Base-by-base conservation (phyloP, 1,284 basidiomycete species). In the Leccinum pallidistipes region DNA sequence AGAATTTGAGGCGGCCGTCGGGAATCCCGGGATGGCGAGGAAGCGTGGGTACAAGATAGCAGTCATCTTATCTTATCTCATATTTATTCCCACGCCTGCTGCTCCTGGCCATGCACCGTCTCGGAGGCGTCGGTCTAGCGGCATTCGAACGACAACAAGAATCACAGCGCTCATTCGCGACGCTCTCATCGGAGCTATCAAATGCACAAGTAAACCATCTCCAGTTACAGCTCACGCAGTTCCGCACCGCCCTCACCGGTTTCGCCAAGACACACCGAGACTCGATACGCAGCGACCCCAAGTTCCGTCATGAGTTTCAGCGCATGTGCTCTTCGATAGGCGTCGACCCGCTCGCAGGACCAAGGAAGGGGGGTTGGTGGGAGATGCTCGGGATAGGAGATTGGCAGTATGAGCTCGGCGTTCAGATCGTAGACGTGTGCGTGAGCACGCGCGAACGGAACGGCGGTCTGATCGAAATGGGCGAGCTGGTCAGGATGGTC, bases 381-480 rank as follows among this genome's bases (percentile, higher is more conserved):
- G 95, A 95, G 72, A 79, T 94, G 69, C 82, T 98, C 16, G 94
- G 93, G 0, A 75, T 92, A 56, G 88, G 94, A 7, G 38, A 99
- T 74, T 99, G 94, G 94, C 91, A 95, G 70, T 94, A 94, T 74
- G 96, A 97, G 70, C 85, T 99, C 1, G 94, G 94, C 3, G 94
- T 98, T 29, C 97, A 99, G 79, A 91, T 99, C 65, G 95, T 99
- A 55, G 97, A 99, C 73, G 86, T 99, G 16, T 98, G 97, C 70
- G 89, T 98, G 34, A 90, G 87, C 71, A 97, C 94, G 9, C 80
- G 96, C 50, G 88, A 91, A 61, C 79, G 87, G 50, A 98, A 98
- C 67, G 97, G 97, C 0, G 97, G 97, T 0, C 78, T 98, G 57
- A 95, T 99, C 59, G 90, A 91, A 67, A 86, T 98, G 82, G 81